Percentiles rank a stretch among this genome's conserved stretches.
Evolutionary conservation across 371 early-diverging fungal genomes (phyloP).

Genomic region (Mortierella sp.): DNA sequence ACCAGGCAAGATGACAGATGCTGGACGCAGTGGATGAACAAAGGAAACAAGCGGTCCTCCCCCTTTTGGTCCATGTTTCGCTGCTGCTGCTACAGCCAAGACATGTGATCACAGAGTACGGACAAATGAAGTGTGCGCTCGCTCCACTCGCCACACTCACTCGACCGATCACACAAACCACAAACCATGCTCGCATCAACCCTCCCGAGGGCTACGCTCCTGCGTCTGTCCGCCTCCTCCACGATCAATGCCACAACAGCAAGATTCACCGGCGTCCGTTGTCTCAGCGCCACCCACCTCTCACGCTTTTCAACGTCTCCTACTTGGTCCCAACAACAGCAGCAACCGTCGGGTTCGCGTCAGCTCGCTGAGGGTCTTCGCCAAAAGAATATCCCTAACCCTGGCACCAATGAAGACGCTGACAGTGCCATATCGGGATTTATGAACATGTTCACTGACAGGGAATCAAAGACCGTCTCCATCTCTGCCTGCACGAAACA

Average conservation of each 20-base stretch:
- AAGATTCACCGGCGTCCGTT: not conserved
- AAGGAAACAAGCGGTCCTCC: too few species aligned
- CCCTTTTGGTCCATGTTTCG: too few species aligned
- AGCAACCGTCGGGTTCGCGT: not conserved
- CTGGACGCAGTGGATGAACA: too few species aligned
- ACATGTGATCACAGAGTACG: too few species aligned
- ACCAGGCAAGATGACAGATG: too few species aligned
- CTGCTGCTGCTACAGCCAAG: too few species aligned
- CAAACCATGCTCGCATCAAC: conserved; percentile 17
- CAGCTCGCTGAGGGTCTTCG: conserved; percentile 23
- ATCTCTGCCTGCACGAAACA: conserved; percentile 49
- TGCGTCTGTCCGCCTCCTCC: not conserved
- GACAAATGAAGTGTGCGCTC: too few species aligned
- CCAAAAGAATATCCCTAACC: conserved; percentile 35
- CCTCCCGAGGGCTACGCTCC: conserved; percentile 6
- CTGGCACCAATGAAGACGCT: conserved; percentile 44
- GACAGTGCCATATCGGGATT: conserved; percentile 52
- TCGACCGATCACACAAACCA: too few species aligned
- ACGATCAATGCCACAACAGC: not conserved
- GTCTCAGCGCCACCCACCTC: not conserved
- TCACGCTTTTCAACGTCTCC: not conserved
- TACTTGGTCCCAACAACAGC: conserved; percentile 7
- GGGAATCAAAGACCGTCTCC: conserved; percentile 41
- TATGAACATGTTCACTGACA: conserved; percentile 52
- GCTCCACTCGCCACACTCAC: too few species aligned